These are phyloP conservation scores for Aotearoamyces nothofagi DNA, from an alignment of 2,329 filamentous ascomycete genomes.

Conservation along the genomic window DNA sequence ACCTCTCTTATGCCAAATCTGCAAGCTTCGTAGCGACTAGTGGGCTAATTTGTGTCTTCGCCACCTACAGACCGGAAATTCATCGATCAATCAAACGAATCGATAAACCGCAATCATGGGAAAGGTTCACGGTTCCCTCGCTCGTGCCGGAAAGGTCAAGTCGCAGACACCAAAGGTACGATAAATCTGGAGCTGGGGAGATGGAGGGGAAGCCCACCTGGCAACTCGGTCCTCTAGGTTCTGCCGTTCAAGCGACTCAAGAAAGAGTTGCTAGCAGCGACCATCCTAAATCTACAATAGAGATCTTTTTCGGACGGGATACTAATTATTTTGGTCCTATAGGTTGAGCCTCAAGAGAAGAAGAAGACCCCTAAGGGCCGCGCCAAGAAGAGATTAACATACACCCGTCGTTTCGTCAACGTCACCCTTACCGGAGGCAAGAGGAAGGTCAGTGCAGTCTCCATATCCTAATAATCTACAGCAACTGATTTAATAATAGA, in stretches of 20 bases:
- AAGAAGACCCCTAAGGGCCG: constrained; percentile 90
- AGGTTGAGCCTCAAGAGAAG: constrained; percentile 2
- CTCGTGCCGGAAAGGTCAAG: constrained; percentile 97
- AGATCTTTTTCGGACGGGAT: background rate
- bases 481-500: constrained; percentile 29
- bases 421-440: constrained; percentile 95
- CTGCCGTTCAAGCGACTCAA: too few species aligned
- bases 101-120: constrained; percentile 57
- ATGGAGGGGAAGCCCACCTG: background rate
- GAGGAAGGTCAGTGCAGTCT: constrained; percentile 61
- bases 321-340: constrained; percentile 2
- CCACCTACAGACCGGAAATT: constrained; percentile 15
- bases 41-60: constrained; percentile 8
- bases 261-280: too few species aligned
- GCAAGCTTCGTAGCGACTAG: too few species aligned
- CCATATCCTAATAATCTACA: constrained; percentile 5
- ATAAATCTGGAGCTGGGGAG: constrained; percentile 10
- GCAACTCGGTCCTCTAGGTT: constrained; percentile 1
- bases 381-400: constrained; percentile 90
- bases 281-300: background rate
- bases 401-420: constrained; percentile 97
- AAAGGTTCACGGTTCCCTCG: constrained; percentile 89
- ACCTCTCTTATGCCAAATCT: too few species aligned
- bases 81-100: too few species aligned
- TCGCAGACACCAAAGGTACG: constrained; percentile 84